A percentile compares a stretch with the other conserved stretches of the same genome.
Evolutionary conservation across 2,329 filamentous ascomycete genomes (phyloP).

Genomic region (Macrophomina pseudophaseolina): DNA sequence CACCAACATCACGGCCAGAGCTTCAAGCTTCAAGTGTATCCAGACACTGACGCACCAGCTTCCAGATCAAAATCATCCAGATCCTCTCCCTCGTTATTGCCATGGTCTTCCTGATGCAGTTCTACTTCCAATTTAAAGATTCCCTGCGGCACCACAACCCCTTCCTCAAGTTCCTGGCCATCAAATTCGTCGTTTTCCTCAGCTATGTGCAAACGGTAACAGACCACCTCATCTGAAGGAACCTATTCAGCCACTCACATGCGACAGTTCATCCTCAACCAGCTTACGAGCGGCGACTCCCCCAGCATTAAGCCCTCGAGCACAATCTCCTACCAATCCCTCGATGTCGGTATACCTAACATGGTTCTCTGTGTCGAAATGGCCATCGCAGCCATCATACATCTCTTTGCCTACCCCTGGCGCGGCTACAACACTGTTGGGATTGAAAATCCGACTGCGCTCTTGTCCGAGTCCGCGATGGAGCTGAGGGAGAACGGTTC

Average conservation of each 20-base stretch:
- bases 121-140: constrained; percentile 73
- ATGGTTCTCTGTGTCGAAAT: constrained; percentile 79
- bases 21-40: no score
- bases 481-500: background rate
- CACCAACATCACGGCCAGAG: background rate
- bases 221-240: no score
- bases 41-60: constrained; percentile 44
- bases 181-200: constrained; percentile 85
- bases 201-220: constrained; percentile 72
- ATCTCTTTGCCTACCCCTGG: constrained; percentile 80
- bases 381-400: constrained; percentile 74
- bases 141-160: constrained; percentile 70
- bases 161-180: constrained; percentile 78
- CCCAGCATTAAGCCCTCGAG: background rate
- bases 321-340: constrained; percentile 32
- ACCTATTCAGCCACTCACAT: no score
- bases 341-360: constrained; percentile 77
- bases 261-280: no score
- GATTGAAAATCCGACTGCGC: background rate
- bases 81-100: constrained; percentile 73
- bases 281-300: background rate
- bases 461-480: background rate
- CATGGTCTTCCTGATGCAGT: constrained; percentile 83
- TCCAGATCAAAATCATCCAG: constrained; percentile 77
- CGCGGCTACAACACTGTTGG: constrained; percentile 59